Evolutionary conservation across 169 alveolate species (phyloP).

Genomic region (Plasmodium gallinaceum): DNA sequence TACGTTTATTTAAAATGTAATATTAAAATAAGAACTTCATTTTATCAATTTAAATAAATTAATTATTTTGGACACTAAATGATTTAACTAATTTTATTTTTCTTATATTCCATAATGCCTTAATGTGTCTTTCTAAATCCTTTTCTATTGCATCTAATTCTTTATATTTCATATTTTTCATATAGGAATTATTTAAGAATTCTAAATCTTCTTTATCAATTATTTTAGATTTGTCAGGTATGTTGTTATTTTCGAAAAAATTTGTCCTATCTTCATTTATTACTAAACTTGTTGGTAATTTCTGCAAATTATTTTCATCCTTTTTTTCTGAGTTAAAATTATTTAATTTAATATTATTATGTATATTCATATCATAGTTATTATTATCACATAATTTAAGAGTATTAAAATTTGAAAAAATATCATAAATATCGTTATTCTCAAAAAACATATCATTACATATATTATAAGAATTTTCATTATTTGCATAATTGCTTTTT

Average conservation of each 20-base stretch:
- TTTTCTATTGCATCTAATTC: conserved; percentile 74
- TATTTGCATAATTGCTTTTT: not conserved
- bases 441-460: conserved; percentile 69
- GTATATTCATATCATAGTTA: not conserved
- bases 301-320: not conserved
- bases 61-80: conserved; percentile 8
- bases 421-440: conserved; percentile 48
- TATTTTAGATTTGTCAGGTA: conserved; percentile 3
- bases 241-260: not conserved
- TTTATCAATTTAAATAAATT: not conserved
- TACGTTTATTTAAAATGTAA: not conserved
- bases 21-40: not conserved
- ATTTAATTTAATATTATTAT: not conserved
- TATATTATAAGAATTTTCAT: conserved; percentile 23
- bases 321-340: conserved; percentile 12
- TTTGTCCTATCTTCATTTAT: not conserved
- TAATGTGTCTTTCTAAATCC: conserved; percentile 71
- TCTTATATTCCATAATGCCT: conserved; percentile 72
- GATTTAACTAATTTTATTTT: conserved; percentile 38
- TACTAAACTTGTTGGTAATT: not conserved
- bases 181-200: conserved; percentile 28
- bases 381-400: conserved; percentile 1
- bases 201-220: conserved; percentile 29
- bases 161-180: conserved; percentile 50
- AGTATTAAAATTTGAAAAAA: conserved; percentile 41